These are phyloP conservation scores for Orobanche coerulescens DNA, from an alignment of 257 asterid genomes.

Conservation along the genomic window DNA sequence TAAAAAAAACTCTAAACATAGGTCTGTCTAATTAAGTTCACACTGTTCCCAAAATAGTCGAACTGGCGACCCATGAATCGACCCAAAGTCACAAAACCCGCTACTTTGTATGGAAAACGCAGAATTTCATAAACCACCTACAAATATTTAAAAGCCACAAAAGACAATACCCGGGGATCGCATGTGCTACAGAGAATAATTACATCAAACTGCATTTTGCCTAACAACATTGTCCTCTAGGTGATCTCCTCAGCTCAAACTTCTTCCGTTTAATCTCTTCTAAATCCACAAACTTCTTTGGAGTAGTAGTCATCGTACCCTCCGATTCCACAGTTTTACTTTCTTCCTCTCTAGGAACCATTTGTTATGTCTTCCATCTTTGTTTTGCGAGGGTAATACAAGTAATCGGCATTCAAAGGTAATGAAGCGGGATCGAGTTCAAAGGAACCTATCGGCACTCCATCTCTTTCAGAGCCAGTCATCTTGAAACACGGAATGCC, in stretches of 20 bases:
- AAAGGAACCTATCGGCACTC: slow-evolving; percentile 43
- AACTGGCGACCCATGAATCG: no score
- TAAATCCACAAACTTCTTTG: slow-evolving; percentile 17
- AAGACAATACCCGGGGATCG: background rate
- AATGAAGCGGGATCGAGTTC: slow-evolving; percentile 53
- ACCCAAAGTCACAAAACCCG: background rate
- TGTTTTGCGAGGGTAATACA: slow-evolving; percentile 31
- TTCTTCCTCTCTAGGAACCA: background rate
- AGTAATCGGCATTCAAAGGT: slow-evolving; percentile 29
- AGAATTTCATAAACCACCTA: background rate
- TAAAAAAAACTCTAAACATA: background rate
- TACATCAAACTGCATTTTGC: slow-evolving; percentile 18
- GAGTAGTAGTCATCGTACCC: slow-evolving; percentile 15
- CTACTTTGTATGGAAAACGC: background rate
- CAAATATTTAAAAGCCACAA: background rate
- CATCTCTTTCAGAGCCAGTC: slow-evolving; percentile 43
- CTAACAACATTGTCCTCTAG: slow-evolving; percentile 20
- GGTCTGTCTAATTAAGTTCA: background rate
- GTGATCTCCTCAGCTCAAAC: slow-evolving; percentile 17
- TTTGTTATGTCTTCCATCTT: background rate
- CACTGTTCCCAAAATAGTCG: background rate
- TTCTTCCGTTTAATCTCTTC: background rate
- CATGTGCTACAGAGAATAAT: background rate
- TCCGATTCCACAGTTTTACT: slow-evolving; percentile 15
- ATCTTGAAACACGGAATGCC: slow-evolving; percentile 33